Conservation (phyloP, 768 basidiomycete genomes). For the Rhodotorula toruloides region DNA sequence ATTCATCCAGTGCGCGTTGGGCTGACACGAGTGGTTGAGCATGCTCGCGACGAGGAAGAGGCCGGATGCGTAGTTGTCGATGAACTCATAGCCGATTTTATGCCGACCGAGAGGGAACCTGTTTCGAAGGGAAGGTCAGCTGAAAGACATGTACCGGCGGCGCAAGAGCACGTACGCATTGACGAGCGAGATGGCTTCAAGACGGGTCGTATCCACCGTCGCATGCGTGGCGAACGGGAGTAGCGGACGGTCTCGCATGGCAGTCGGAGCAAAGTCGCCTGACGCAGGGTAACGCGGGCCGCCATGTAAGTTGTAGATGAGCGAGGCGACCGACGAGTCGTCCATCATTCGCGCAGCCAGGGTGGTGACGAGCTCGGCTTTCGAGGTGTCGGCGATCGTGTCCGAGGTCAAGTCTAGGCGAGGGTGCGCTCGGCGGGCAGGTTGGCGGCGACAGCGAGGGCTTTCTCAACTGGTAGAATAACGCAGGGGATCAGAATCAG, state of each 20-base stretch:
- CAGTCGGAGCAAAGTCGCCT: not conserved
- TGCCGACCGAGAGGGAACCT: not conserved
- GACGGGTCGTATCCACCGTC: constrained; percentile 42
- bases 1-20: constrained; percentile 41
- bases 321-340: not conserved
- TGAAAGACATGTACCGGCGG: too few relatives aligned
- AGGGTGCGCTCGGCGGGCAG: constrained; percentile 50
- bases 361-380: not conserved
- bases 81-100: not conserved
- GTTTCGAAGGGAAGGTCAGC: accelerated
- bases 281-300: not conserved
- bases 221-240: not conserved
- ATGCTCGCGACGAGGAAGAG: constrained; percentile 46
- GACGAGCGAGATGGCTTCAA: constrained; percentile 42
- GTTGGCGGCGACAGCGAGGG: not conserved
- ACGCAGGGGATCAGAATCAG: constrained; percentile 38
- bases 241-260: not conserved
- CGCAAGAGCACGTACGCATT: constrained; percentile 40
- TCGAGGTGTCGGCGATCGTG: not conserved
- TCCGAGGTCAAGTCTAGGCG: not conserved
- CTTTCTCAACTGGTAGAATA: not conserved
- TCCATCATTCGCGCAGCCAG: constrained; percentile 42
- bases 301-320: not conserved
- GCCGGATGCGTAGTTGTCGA: not conserved
- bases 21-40: constrained; percentile 48